Percentiles rank a stretch among this genome's conserved stretches.
Evolutionary conservation across 1,284 basidiomycete species (phyloP).

Genomic region (Heimioporus retisporus): DNA sequence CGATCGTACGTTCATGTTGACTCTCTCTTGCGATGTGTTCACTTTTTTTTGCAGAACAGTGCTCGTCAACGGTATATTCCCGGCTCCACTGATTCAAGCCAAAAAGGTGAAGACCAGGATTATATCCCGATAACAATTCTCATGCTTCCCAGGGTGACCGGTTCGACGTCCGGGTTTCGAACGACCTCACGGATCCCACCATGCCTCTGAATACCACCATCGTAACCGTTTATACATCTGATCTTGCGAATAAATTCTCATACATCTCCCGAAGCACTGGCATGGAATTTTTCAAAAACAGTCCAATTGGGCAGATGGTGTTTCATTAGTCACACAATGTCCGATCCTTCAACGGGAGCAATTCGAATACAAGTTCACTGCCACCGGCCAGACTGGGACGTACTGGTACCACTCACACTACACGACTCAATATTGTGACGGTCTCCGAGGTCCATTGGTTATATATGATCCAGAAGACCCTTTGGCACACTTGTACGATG

Average conservation of each 20-base stretch:
- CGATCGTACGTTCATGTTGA: conserved; percentile 37
- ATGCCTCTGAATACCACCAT: conserved; percentile 47
- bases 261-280: not conserved
- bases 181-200: conserved; percentile 44
- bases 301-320: conserved; percentile 47
- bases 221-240: conserved; percentile 26
- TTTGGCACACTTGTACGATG: conserved; percentile 44
- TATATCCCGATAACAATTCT: not conserved
- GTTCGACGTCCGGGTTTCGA: conserved; percentile 38
- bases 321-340: conserved; percentile 46
- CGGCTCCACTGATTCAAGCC: conserved; percentile 37
- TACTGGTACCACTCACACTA: conserved; percentile 49
- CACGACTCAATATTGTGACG: conserved; percentile 53
- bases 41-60: conserved; percentile 28
- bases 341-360: conserved; percentile 33
- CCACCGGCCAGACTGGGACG: conserved; percentile 38
- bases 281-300: conserved; percentile 30
- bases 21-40: not conserved
- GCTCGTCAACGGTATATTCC: conserved; percentile 38
- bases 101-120: conserved; percentile 26
- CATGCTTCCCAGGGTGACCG: conserved; percentile 23
- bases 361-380: conserved; percentile 38
- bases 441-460: conserved; percentile 54
- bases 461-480: conserved; percentile 53
- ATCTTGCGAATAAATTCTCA: not conserved